Evolutionary conservation across 2,329 filamentous ascomycete genomes (phyloP), one percentile per base, ranked within the genome.

Genomic region (Thielaviopsis cerberus): DNA sequence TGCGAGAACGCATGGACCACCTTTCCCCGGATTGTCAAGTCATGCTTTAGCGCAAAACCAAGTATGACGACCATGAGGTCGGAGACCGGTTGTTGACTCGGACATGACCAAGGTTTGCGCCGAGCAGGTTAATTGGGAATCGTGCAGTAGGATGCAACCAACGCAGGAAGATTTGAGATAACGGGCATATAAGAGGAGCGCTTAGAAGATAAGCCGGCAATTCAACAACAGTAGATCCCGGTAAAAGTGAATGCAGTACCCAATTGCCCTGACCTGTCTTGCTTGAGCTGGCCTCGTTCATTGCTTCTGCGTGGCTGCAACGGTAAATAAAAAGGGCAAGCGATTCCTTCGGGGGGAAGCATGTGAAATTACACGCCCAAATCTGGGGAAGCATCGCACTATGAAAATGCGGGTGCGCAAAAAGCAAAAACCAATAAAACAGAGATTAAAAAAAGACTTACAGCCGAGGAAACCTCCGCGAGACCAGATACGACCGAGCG

Each of bases 401-500:
- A 4, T 10, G n/a, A 48, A 22, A 48, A 7, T 17, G n/a, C 41
- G 41, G 41, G n/a, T n/a, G 22, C 15, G 13, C 3, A 3, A 53
- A 25, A 15, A 50, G 27, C 37, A 54, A 23, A 22, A 20, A 54
- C 10, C 5, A 22, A 45, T n/a, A 51, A 53, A 58, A 57, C 45
- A 37, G 48, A 26, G 17, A n/a, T n/a, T n/a, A n/a, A n/a, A n/a
- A 34, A 34, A 63, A 53, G 60, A 80, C 90, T 78, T 78, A 97
- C 91, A 98, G 73, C 92, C 92, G 68, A 95, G 76, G 68, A 86
- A 76, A 75, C 92, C 92, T 74, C 92, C 92, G 74, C 92, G 88
- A 70, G 81, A 77, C 92, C 92, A 98, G 74, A 97, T 87, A 71
- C 88, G 83, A 68, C 76, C 74, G 70, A 97, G 82, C 69, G 92